Base-by-base conservation (phyloP, 345 rosid genomes). In the Corymbia maculata region DNA sequence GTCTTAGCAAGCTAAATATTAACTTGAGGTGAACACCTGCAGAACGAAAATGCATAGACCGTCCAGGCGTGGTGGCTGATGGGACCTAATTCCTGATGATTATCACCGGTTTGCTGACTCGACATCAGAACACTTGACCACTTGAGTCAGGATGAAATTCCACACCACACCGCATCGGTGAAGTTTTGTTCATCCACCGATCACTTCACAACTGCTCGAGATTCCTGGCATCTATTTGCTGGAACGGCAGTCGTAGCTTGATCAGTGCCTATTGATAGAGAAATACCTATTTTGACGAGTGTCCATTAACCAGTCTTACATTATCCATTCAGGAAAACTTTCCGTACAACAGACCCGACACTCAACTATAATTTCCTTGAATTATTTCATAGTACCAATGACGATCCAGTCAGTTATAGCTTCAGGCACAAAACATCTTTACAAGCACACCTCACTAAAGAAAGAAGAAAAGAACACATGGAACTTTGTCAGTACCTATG, bases 381-480 rank as follows among this genome's bases (percentile, higher is more conserved):
- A 30, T 42, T 75, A 75, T 75, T 75, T 36, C 82, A 19, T 21
- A 42, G 82, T 75, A 42, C 8, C 49, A 42, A 42, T 6, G 28
- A 75, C 19, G 24, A 75, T 42, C 49, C 49, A 36, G 28, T 75
- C 45, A 22, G 82, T 42, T 22, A 75, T 19, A 75, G 82, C 82
- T 75, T 75, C 49, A 75, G 82, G 82, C 82, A 75, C 14, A 75
- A 75, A 75, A 75, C 28, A 75, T 75, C 82, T 75, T 42, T 75
- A 75, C 47, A 75, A 75, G 82, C 82, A 42, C 82, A 75, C 82
- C 86, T 51, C 42, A 85, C 90, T 89, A 6, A 91, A 88, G 85
- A 90, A 90, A 86, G 87, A 86, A 22, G 47, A 44, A 75, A 75
- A 75, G 49, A 75, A 42, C 82, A 42, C 7, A 10, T 75, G 82